Evolutionary conservation across 202 grass and related monocot genomes (phyloP).

Genomic region (Schoenoplectus triqueter): DNA sequence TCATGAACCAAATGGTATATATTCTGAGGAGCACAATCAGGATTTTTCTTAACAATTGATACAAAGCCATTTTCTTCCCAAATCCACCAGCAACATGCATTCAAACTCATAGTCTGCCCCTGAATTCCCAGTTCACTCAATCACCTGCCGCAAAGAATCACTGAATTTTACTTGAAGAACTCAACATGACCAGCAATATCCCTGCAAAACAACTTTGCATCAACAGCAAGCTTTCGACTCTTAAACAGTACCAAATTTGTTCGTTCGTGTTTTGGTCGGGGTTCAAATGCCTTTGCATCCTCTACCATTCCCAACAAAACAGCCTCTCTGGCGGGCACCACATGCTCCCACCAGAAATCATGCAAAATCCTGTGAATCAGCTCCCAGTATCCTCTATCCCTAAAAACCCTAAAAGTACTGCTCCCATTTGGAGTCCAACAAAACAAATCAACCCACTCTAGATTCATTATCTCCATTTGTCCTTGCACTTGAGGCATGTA

Average conservation of each 20-base stretch:
- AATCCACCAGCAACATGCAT: constrained; percentile 5
- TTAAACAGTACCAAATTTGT: constrained; percentile 68
- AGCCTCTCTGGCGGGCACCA: constrained; percentile 76
- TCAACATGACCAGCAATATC: constrained; percentile 91
- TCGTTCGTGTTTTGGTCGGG: constrained; percentile 61
- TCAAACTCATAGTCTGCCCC: neutral
- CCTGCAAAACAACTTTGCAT: constrained; percentile 76
- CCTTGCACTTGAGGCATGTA: constrained; percentile 99
- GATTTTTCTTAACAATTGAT: too few relatives aligned
- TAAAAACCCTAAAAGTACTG: constrained; percentile 63
- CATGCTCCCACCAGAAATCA: constrained; percentile 91
- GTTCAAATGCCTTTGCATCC: constrained; percentile 67
- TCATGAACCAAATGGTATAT: too few relatives aligned
- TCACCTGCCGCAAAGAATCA: constrained; percentile 40
- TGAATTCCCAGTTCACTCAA: constrained; percentile 32
- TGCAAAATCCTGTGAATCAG: constrained; percentile 72
- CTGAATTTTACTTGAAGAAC: constrained; percentile 70
- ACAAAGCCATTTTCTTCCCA: too few relatives aligned
- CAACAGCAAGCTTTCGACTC: constrained; percentile 79
- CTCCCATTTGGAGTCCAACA: constrained; percentile 97
- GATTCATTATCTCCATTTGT: constrained; percentile 97
- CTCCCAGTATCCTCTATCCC: constrained; percentile 79
- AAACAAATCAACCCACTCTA: constrained; percentile 94
- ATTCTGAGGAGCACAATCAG: too few relatives aligned
- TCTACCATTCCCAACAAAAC: constrained; percentile 49